Evolutionary conservation across 176 grass and related monocot genomes (phyloP).

Genomic region (Lolium multiflorum): DNA sequence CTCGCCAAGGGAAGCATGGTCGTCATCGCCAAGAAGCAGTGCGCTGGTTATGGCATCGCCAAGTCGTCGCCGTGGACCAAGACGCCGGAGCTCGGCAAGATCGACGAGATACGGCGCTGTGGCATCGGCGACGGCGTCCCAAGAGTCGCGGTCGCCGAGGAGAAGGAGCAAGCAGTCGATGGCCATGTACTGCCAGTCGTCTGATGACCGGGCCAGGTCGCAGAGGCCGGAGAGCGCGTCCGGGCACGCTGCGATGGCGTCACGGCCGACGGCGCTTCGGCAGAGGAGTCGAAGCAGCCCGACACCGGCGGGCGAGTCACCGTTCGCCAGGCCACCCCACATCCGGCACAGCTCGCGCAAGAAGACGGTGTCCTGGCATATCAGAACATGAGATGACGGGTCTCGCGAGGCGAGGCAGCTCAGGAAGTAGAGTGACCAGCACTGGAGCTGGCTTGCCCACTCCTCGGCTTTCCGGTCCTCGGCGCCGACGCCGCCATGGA

Average conservation of each 20-base stretch:
- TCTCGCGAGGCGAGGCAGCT: constrained; percentile 88
- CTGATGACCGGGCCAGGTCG: constrained; percentile 75
- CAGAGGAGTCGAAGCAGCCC: constrained; percentile 88
- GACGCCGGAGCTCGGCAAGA: constrained; percentile 60
- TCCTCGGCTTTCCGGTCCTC: constrained; percentile 91
- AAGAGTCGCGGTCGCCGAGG: constrained; percentile 54
- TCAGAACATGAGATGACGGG: constrained; percentile 55
- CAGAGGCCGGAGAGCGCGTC: constrained; percentile 70
- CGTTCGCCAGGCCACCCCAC: constrained; percentile 93
- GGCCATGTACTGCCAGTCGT: constrained; percentile 99
- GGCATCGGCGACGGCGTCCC: constrained; percentile 49
- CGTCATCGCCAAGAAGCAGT: constrained; percentile 50
- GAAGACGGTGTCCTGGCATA: constrained; percentile 65
- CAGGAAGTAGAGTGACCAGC: constrained; percentile 92
- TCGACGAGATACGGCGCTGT: constrained; percentile 64
- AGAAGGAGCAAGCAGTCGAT: constrained; percentile 94
- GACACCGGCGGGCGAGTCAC: constrained; percentile 83
- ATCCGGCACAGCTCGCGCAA: constrained; percentile 72
- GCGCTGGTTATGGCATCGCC: constrained; percentile 66
- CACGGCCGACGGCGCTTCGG: constrained; percentile 57
- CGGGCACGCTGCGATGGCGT: constrained; percentile 54
- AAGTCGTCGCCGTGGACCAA: constrained; percentile 70
- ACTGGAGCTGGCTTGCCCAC: constrained; percentile 99
- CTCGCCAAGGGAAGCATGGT: constrained; percentile 3
- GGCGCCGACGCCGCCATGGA: constrained; percentile 44